These are phyloP conservation scores for Xylariaceae sp. DNA, from an alignment of 2,329 filamentous ascomycete species.

Conservation along the genomic window DNA sequence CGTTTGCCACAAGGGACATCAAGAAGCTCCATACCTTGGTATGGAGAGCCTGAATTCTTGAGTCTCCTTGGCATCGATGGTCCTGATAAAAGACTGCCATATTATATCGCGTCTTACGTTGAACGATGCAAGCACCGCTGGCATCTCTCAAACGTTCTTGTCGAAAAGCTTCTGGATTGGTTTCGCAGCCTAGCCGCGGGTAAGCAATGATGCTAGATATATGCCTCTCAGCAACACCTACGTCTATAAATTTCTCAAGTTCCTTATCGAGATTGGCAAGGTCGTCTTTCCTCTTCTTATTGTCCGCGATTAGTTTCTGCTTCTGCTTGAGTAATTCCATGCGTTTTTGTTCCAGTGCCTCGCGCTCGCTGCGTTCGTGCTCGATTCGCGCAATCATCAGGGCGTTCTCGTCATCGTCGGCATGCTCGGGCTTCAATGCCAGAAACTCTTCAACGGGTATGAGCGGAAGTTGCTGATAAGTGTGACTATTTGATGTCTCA, in stretches of 20 bases:
- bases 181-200: constrained; percentile 69
- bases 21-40: neutral
- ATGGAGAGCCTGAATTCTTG: neutral
- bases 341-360: constrained; percentile 81
- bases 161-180: constrained; percentile 86
- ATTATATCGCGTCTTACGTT: neutral
- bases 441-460: constrained; percentile 85
- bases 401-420: constrained; percentile 72
- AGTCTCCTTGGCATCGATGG: neutral
- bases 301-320: constrained; percentile 66
- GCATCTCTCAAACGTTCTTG: constrained; percentile 48
- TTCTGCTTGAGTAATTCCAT: constrained; percentile 72
- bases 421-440: constrained; percentile 72
- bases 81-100: neutral
- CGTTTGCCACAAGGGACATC: neutral
- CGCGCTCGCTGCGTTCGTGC: constrained; percentile 83
- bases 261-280: constrained; percentile 88
- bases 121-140: neutral
- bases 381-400: constrained; percentile 90
- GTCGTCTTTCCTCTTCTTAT: constrained; percentile 93
- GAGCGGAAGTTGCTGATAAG: constrained; percentile 82
- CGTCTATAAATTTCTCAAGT: constrained; percentile 91
- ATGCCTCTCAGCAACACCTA: constrained; percentile 46
- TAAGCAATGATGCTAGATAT: constrained; percentile 27
- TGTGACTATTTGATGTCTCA: constrained; percentile 62